Percentiles rank a stretch among this genome's conserved stretches.
Conservation (phyloP, 75 land plant species). For the Picea glauca region DNA sequence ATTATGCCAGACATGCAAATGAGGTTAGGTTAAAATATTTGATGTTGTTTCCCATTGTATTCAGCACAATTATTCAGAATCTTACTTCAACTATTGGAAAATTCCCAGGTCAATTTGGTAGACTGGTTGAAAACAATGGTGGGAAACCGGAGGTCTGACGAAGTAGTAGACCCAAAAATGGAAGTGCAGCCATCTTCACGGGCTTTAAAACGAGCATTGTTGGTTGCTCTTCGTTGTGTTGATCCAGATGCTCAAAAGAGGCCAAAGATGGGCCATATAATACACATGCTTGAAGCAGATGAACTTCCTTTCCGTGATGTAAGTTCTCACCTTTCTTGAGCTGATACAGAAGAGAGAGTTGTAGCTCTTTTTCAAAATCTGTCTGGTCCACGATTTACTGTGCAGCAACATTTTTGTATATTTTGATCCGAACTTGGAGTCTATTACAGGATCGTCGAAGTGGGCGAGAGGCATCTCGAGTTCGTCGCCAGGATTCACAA, state of each 20-base stretch:
- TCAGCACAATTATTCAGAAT: neutral
- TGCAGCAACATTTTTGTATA: neutral
- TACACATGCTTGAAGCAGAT: constrained; percentile 73
- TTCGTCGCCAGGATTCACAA: neutral
- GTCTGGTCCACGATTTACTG: neutral
- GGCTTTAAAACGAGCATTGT: constrained; percentile 54
- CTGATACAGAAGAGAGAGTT: neutral
- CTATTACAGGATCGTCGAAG: neutral
- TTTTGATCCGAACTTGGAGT: neutral
- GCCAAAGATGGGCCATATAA: constrained; percentile 72
- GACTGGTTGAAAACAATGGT: no score
- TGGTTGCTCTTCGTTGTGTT: constrained; percentile 62
- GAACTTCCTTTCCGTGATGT: constrained; percentile 52
- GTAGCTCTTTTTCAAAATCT: neutral
- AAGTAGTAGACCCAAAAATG: constrained; percentile 22
- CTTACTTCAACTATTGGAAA: neutral
- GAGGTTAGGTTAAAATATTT: constrained; percentile 41
- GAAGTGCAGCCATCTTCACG: constrained; percentile 56
- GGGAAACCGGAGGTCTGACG: neutral
- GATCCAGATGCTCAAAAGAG: constrained; percentile 70
- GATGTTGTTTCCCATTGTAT: neutral
- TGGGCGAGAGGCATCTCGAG: constrained; percentile 7
- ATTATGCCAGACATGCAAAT: constrained; percentile 68
- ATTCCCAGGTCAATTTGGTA: no score
- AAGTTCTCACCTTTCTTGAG: constrained; percentile 16